These are phyloP conservation scores for Raphanus raphanistrum DNA, from an alignment of 345 rosid species.

Conservation along the genomic window DNA sequence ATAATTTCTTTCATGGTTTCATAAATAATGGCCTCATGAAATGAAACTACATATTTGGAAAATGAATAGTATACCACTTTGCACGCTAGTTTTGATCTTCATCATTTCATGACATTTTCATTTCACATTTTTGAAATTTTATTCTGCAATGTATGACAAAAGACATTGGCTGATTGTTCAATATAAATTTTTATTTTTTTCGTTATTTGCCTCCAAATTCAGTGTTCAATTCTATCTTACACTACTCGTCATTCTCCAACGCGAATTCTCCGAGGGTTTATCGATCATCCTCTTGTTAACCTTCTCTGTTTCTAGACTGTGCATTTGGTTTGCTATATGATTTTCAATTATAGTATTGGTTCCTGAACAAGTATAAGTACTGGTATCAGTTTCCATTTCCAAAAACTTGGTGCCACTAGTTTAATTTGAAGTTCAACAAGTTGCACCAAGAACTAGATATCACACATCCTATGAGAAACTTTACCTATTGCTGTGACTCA, in stretches of 20 bases:
- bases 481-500: background rate
- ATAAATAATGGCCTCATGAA: background rate
- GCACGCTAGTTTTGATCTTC: background rate
- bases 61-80: background rate
- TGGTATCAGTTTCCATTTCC: background rate
- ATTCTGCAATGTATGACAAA: background rate
- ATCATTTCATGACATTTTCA: background rate
- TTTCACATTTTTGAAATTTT: slow-evolving; percentile 1
- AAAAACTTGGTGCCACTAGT: background rate
- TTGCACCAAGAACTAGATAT: background rate
- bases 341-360: no score
- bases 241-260: background rate
- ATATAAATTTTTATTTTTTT: no score
- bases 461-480: background rate
- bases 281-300: background rate
- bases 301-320: background rate
- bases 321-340: background rate
- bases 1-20: background rate
- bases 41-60: background rate
- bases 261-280: background rate
- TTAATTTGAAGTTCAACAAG: background rate
- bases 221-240: background rate
- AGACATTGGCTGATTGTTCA: background rate
- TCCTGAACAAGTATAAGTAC: background rate
- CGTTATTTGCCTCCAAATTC: background rate